Conservation (phyloP, 495 filamentous ascomycete genomes). For the Penicillium lagena region DNA sequence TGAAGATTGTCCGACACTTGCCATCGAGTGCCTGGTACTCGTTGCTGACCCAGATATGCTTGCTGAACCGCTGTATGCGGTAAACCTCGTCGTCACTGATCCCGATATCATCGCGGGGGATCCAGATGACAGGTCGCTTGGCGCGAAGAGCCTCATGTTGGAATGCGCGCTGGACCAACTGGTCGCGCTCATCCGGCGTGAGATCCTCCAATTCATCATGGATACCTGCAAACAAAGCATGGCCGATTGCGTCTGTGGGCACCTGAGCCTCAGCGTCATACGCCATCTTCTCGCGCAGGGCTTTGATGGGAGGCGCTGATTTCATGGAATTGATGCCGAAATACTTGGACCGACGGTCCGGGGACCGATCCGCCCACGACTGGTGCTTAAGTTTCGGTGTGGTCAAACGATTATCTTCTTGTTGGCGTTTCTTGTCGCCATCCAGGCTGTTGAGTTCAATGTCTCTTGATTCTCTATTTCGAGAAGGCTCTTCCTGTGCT, state of each 20-base stretch:
- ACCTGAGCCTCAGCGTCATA: slow-evolving; percentile 63
- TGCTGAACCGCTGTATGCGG: slow-evolving; percentile 67
- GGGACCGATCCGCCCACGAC: slow-evolving; percentile 39
- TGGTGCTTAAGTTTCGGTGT: slow-evolving; percentile 18
- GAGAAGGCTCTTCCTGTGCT: slow-evolving; percentile 20
- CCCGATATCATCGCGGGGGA: slow-evolving; percentile 85
- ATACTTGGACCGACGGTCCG: slow-evolving; percentile 34
- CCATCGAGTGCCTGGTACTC: slow-evolving; percentile 81
- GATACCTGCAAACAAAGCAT: slow-evolving; percentile 77
- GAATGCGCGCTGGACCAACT: slow-evolving; percentile 81
- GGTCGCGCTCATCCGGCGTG: slow-evolving; percentile 83
- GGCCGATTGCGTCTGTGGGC: slow-evolving; percentile 49
- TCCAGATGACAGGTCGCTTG: slow-evolving; percentile 85
- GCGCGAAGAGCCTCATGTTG: slow-evolving; percentile 85
- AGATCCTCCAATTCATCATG: slow-evolving; percentile 92
- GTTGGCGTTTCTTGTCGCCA: slow-evolving; percentile 14
- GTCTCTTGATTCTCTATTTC: slow-evolving; percentile 36
- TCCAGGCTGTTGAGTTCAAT: slow-evolving; percentile 58
- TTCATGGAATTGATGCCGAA: slow-evolving; percentile 27
- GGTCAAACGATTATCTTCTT: slow-evolving; percentile 6
- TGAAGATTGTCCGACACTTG: slow-evolving; percentile 80
- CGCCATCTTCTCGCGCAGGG: slow-evolving; percentile 31
- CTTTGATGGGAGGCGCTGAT: slow-evolving; percentile 24
- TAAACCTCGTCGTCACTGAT: slow-evolving; percentile 87
- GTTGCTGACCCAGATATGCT: slow-evolving; percentile 91